Conservation (phyloP, 2,329 filamentous ascomycete species). For the Nigrospora sphaerica region DNA sequence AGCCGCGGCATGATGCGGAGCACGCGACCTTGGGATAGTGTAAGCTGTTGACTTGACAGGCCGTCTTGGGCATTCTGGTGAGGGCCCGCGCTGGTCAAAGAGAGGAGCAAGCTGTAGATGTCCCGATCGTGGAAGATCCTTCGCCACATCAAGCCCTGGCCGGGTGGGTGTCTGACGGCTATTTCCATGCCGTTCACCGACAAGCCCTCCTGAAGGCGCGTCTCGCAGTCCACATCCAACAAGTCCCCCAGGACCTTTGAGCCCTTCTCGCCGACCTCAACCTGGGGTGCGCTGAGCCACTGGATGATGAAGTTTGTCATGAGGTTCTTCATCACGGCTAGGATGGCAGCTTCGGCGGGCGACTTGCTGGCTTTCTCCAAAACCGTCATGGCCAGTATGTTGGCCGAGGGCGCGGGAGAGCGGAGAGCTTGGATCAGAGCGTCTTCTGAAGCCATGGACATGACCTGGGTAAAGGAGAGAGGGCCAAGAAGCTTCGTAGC, state of each 20-base stretch:
- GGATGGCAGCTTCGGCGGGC: constrained; percentile 39
- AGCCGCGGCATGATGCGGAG: constrained; percentile 44
- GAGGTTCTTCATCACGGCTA: constrained; percentile 41
- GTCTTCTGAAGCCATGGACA: constrained; percentile 43
- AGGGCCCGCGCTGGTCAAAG: constrained; percentile 22
- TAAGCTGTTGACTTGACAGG: constrained; percentile 28
- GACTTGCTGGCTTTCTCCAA: constrained; percentile 45
- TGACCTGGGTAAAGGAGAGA: constrained; percentile 41
- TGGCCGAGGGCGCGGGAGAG: constrained; percentile 48
- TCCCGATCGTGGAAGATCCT: constrained; percentile 39
- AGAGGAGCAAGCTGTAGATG: constrained; percentile 37
- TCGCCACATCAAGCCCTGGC: constrained; percentile 47
- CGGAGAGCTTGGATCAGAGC: constrained; percentile 44
- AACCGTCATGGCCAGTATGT: constrained; percentile 49
- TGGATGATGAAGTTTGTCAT: constrained; percentile 38
- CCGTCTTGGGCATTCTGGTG: constrained; percentile 19
- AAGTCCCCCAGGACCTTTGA: constrained; percentile 43
- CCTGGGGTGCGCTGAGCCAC: constrained; percentile 47
- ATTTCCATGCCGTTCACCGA: constrained; percentile 27
- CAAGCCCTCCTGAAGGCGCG: constrained; percentile 19
- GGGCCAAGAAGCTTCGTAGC: constrained; percentile 49
- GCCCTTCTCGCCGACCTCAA: constrained; percentile 49
- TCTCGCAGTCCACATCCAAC: constrained; percentile 47
- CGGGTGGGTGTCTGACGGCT: constrained; percentile 30
- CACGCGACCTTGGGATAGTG: constrained; percentile 45